These are phyloP conservation scores for Entrophospora sp. DNA, from an alignment of 192 early-diverging fungal species.

Conservation along the genomic window DNA sequence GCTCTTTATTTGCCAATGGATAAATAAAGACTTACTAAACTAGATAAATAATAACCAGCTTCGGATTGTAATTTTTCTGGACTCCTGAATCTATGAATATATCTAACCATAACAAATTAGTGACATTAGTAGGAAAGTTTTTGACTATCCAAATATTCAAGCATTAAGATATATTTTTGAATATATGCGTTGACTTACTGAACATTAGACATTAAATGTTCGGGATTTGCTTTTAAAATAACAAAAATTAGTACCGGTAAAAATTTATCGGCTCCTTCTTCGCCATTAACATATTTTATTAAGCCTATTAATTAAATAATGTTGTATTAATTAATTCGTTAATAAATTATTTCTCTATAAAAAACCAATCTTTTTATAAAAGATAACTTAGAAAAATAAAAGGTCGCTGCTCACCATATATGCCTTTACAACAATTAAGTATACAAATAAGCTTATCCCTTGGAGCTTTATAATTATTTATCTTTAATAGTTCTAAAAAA, in stretches of 20 bases:
- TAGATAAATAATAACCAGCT: conserved; percentile 72
- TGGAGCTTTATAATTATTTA: conserved; percentile 77
- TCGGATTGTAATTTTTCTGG: conserved; percentile 68
- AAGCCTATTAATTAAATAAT: conserved; percentile 21
- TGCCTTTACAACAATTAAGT: conserved; percentile 76
- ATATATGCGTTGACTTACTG: conserved; percentile 43
- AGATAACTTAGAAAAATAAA: not conserved
- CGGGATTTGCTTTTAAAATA: conserved; percentile 63
- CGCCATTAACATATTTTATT: conserved; percentile 33
- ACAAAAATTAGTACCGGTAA: conserved; percentile 74
- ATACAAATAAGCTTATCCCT: conserved; percentile 81
- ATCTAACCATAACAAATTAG: conserved; percentile 31
- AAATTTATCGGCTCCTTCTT: conserved; percentile 69
- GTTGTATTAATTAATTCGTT: no score
- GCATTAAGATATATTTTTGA: not conserved
- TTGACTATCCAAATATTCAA: no score
- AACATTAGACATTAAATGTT: conserved; percentile 70
- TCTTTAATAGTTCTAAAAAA: conserved; percentile 60
- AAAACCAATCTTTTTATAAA: not conserved
- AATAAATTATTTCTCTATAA: no score
- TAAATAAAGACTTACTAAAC: conserved; percentile 33
- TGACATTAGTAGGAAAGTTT: not conserved
- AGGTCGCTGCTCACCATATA: conserved; percentile 55
- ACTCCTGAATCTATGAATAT: conserved; percentile 68
- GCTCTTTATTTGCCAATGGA: not conserved